phyloP scores from a whole-genome alignment of 371 early-diverging fungal species.

The Apophysomyces sp. region DNA sequence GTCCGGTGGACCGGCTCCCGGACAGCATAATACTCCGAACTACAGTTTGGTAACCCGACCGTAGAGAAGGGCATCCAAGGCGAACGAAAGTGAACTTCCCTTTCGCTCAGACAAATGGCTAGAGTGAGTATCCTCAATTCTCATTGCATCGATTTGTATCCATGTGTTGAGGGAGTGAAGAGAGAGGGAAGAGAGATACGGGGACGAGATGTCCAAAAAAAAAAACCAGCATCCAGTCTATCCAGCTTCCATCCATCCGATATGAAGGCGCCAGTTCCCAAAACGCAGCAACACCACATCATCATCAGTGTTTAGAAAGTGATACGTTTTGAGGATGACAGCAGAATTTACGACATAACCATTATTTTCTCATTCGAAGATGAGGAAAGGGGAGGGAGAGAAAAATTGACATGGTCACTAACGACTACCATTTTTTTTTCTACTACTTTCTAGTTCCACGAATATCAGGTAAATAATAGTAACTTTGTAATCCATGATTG shows the following conservation, averaged over 20 bases:
- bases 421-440: neutral
- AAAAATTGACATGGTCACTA: neutral
- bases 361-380: no score
- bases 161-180: neutral
- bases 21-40: neutral
- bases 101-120: conserved; percentile 4
- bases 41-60: neutral
- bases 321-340: no score
- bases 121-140: neutral
- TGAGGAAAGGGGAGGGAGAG: neutral
- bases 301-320: neutral
- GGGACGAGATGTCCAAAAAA: no score
- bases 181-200: neutral
- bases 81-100: neutral
- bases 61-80: neutral
- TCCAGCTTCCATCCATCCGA: neutral
- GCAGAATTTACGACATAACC: no score
- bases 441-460: conserved; percentile 52
- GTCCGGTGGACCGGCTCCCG: neutral
- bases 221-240: no score
- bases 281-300: neutral
- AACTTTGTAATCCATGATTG: no score
- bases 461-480: conserved; percentile 61
- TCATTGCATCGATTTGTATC: neutral
- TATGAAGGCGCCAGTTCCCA: neutral